Percentiles rank a stretch among this genome's conserved stretches.
Evolutionary conservation across 192 early-diverging fungal species (phyloP).

Genomic region (Lobosporangium transversale): DNA sequence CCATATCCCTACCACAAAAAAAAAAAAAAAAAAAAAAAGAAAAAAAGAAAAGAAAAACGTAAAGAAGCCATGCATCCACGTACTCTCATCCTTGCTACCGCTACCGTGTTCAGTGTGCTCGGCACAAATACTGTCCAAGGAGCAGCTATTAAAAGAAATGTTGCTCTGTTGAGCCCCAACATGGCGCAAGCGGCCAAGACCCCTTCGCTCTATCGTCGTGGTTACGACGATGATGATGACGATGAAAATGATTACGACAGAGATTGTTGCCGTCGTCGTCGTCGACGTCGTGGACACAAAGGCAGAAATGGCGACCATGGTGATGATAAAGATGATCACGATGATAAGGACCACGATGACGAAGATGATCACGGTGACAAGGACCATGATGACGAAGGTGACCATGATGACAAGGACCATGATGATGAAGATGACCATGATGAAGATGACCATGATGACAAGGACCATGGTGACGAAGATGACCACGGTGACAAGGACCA

Average conservation of each 20-base stretch:
- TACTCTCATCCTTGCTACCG: constrained; percentile 14
- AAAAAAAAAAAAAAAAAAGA: no score
- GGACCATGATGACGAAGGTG: no score
- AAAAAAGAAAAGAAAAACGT: no score
- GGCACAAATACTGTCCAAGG: constrained; percentile 13
- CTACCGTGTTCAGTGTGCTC: constrained; percentile 22
- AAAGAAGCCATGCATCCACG: constrained; percentile 29
- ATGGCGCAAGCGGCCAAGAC: background rate
- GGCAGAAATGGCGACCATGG: background rate
- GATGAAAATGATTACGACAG: background rate
- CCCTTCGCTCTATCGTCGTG: constrained; percentile 18
- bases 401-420: no score
- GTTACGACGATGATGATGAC: background rate
- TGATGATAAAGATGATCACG: background rate
- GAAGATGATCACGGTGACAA: no score
- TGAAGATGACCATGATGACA: no score
- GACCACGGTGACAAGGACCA: no score
- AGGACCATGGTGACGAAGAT: no score
- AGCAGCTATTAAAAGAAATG: background rate
- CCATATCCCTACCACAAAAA: no score
- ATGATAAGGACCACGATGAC: no score
- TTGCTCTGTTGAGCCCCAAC: background rate
- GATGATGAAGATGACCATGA: no score
- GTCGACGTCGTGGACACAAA: background rate
- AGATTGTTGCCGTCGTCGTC: background rate